Base-by-base conservation (phyloP, 2,329 filamentous ascomycete species). In the Immersiporthe knoxdaviesiana region DNA sequence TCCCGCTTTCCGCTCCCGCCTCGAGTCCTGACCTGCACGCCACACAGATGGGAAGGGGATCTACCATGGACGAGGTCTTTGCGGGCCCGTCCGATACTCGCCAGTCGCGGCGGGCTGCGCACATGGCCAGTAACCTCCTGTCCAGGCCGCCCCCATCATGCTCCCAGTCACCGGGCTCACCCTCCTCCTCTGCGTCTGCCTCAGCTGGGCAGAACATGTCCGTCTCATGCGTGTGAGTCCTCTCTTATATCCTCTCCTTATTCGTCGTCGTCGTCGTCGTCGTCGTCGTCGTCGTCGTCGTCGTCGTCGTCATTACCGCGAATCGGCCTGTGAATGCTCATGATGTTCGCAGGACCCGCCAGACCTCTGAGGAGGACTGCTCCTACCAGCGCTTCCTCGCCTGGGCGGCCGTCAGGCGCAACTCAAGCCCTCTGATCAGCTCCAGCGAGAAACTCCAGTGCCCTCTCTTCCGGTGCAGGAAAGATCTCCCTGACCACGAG, bases 381-480 rank as follows among this genome's bases (percentile, higher is more conserved):
- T 83, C 83, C 27, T 79, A 84, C 59, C 81, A 87, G 73, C 79
- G 83, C 68, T 88, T 88, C 76, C 83, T 88, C 72, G 84, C 85
- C 65, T 88, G 86, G 85, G 83, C 81, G 44, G 86, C 85, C 60
- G 80, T 87, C 72, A 84, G 85, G 75, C 84, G 85, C 73, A 88
- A 87, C 76, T 80, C 78, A 39, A 85, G 81, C 66, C 71, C 76
- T 56, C 81, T 79, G 66, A 85, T 87, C 80, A 82, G 81, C 11
- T 74, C 79, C 32, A 80, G 80, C 73, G 83, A 87, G 72, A 82
- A 80, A 68, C 77, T 84, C 52, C 81, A 83, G 72, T 88, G 85
- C 70, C 86, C 86, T 21, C 77, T 88, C 71, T 74, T 87, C 52
- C 80, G 80, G 52, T 88, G 85, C 74, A 81, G 82, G 59, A 81